Evolutionary conservation across 768 basidiomycete species (phyloP), one percentile per base, ranked within the genome.

Genomic region (Xerocomellus intermedius): DNA sequence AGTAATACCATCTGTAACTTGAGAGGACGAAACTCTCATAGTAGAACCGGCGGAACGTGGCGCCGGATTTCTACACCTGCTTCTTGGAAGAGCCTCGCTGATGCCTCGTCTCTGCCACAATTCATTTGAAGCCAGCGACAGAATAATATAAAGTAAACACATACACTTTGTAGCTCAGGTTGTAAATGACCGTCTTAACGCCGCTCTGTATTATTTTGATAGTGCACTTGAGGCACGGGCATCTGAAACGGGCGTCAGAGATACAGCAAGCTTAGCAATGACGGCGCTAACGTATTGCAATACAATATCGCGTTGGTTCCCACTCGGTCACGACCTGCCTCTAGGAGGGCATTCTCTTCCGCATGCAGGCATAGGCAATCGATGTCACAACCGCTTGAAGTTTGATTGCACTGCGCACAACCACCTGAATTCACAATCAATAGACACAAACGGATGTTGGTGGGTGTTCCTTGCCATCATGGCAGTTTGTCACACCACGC

Each of bases 131-230:
- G 3, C 57, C 48, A 22, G 16, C 26, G 7, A 45, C 16, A 21
- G 1, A 28, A 38, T 24, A 33, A 35, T 36, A 14, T 51, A 38
- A 13, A 24, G 26, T 38, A 28, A 42, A 44, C 16, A 79, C 89
- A 63, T 61, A 92, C 97, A 98, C 92, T 78, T 93, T 94, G 73
- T 99, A 99, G 48, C 86, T 85, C 51, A 98, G 74, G 68, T 94
- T 96, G 69, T 98, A 99, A 5, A 98, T 91, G 4, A 99, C 96
- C 54, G 86, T 87, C 56, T 82, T 86, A 19, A 98, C 88, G 0
- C 95, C 96, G 21, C 86, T 89, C 67, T 99, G 96, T 26, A 98
- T 94, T 61, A 98, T 98, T 71, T 98, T 98, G 73, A 98, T 86
- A 0, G 95, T 93, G 68, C 97, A 99, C 60, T 82, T 86, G n/a